Evolutionary conservation across 192 early-diverging fungal species (phyloP), one percentile per base, ranked within the genome.

Genomic region (Gamsiella multidivaricata): DNA sequence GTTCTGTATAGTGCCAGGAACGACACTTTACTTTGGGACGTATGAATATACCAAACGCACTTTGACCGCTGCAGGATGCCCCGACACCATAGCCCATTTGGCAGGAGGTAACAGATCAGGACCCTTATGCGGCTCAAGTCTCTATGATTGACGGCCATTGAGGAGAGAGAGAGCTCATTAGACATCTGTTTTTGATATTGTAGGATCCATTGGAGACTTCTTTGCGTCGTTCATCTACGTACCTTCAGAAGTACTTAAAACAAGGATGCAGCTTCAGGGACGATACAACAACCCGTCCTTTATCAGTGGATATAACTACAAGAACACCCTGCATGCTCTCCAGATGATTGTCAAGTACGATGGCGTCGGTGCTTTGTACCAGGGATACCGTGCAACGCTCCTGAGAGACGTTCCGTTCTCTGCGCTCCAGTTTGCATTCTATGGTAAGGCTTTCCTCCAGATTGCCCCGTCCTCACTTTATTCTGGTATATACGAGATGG

Each of bases 191-290:
- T 18, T 18, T 15, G 18, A n/a, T n/a, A n/a, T 8, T 8, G 28
- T 45, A 81, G 80, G 80, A 42, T 86, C 87, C 0, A 54, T 88
- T 14, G 87, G 87, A 45, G 87, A 88, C 62, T 65, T 88, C 22
- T 65, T 84, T 28, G 87, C 85, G 36, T 86, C 85, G n/a, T 56
- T 84, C 58, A 80, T 88, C 18, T 88, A 88, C 67, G 87, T 88
- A 2, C 87, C 87, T 15, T 88, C 87, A 11, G 87, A 88, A 54
- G 87, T 88, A 11, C 69, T 92, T 50, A 94, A 94, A 73, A 92
- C 91, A 2, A 84, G 93, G 28, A 84, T 94, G 72, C 93, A 94
- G 60, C 81, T 94, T 20, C 93, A 94, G 64, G 92, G 92, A 17
- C 75, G 86, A 32, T 90, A 89, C 61, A 91, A 91, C 61, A 91